Evolutionary conservation across 192 early-diverging fungal genomes (phyloP).

Genomic region (Lobosporangium transversale): DNA sequence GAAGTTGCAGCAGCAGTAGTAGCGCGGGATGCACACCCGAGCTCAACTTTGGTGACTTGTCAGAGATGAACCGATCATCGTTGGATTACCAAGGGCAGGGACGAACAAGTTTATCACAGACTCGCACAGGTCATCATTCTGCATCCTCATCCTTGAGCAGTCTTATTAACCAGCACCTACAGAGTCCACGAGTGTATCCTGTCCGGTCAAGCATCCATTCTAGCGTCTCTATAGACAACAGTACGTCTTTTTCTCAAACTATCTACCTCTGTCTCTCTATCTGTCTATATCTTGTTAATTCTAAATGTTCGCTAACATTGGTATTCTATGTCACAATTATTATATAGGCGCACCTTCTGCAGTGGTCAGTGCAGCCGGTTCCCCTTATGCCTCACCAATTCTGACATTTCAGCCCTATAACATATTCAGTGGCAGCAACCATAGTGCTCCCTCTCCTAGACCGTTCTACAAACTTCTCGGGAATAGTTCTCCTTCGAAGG

Average conservation of each 20-base stretch:
- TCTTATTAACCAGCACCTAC: constrained; percentile 10
- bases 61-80: constrained; percentile 22
- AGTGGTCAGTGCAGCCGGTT: constrained; percentile 23
- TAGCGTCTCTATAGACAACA: constrained; percentile 24
- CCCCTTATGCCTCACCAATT: constrained; percentile 33
- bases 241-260: constrained; percentile 5
- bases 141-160: constrained; percentile 13
- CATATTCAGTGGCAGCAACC: background rate
- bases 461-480: constrained; percentile 30
- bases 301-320: background rate
- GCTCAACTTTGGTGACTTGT: background rate
- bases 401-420: constrained; percentile 13
- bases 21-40: background rate
- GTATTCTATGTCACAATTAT: background rate
- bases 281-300: background rate
- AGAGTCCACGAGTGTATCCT: constrained; percentile 20
- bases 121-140: constrained; percentile 4
- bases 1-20: constrained; percentile 6
- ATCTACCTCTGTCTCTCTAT: background rate
- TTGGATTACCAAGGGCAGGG: constrained; percentile 24
- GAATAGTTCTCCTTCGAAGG: constrained; percentile 4
- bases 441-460: constrained; percentile 14
- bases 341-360: constrained; percentile 18
- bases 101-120: constrained; percentile 28
- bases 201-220: constrained; percentile 27